Evolutionary conservation across 805 yeast genomes (phyloP), one percentile per base, ranked within the genome.

Genomic region (Sugiyamaella mastotermitis): DNA sequence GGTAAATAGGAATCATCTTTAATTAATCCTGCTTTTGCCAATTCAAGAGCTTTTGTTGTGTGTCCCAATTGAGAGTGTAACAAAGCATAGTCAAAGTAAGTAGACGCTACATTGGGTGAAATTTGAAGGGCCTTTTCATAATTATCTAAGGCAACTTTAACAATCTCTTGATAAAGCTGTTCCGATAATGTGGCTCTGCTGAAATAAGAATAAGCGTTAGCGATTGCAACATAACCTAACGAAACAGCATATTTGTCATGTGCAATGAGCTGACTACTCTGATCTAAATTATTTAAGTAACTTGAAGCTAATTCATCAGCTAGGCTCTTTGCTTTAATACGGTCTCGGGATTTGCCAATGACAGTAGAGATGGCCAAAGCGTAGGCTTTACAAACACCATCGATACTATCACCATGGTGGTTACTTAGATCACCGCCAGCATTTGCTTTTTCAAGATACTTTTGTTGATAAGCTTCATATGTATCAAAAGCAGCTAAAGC

Each of bases 1-100:
- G 71, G 71, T 49, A 78, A 65, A 35, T 76, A 70, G 29, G 71
- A 71, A 0, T 83, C 81, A 40, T 66, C 66, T 18, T 30, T 22
- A 3, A 33, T 20, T 25, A 60, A 42, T 3, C 55, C 58, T 2
- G 26, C 28, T 30, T 49, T 45, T 10, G 51, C 53, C n/a, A 45
- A 35, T 16, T 39, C 42, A 17, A 55, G 40, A 3, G 64, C 59
- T 11, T 39, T 45, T 1, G 42, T 24, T 4, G 50, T 48, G 15
- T 51, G 44, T 3, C 44, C 37, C 10, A 41, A 42, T n/a, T 48
- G 41, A 7, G 55, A 58, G 15, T 52, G 39, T 29, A 45, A 40
- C 32, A 60, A 48, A 26, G 62, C 67, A 35, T 58, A 57, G 31
- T 48, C 46, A 32, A 41, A 47, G 31, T 34, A 38, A 7, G 44